Conservation (phyloP, 352 stramenopile species). For the Phytophthora idaei region DNA sequence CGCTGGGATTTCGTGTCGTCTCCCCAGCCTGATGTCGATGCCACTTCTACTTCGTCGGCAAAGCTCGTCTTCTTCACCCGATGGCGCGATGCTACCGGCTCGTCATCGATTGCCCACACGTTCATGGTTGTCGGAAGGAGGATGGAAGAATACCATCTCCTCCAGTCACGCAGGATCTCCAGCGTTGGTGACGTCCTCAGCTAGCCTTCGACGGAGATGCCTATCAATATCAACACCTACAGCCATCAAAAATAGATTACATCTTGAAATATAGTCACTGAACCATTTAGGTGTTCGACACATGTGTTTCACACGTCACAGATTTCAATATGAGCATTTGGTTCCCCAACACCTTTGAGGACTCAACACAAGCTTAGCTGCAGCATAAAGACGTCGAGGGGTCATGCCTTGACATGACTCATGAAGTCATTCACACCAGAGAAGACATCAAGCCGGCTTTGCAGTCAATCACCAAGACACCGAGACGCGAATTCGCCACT, state of each 20-base stretch:
- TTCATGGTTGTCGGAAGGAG: slow-evolving; percentile 24
- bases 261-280: not conserved
- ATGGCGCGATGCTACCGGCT: slow-evolving; percentile 12
- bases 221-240: slow-evolving; percentile 22
- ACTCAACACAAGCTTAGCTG: slow-evolving; percentile 19
- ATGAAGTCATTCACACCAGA: not conserved
- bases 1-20: slow-evolving; percentile 11
- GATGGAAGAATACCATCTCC: slow-evolving; percentile 19
- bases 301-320: slow-evolving; percentile 18
- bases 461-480: slow-evolving; percentile 10
- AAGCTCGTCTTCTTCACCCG: slow-evolving; percentile 22
- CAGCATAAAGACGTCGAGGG: slow-evolving; percentile 18
- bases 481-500: not conserved
- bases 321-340: slow-evolving; percentile 9
- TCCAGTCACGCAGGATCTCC: not conserved
- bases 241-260: slow-evolving; percentile 19
- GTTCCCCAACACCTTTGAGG: slow-evolving; percentile 1
- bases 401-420: slow-evolving; percentile 4
- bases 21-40: slow-evolving; percentile 20
- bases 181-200: slow-evolving; percentile 3
- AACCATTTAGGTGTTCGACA: slow-evolving; percentile 17
- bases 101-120: slow-evolving; percentile 28
- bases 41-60: slow-evolving; percentile 17
- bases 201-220: slow-evolving; percentile 10
- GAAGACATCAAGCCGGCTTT: slow-evolving; percentile 15